phyloP scores from a whole-genome alignment of 495 filamentous ascomycete genomes.

The Penicillium maclennaniae region DNA sequence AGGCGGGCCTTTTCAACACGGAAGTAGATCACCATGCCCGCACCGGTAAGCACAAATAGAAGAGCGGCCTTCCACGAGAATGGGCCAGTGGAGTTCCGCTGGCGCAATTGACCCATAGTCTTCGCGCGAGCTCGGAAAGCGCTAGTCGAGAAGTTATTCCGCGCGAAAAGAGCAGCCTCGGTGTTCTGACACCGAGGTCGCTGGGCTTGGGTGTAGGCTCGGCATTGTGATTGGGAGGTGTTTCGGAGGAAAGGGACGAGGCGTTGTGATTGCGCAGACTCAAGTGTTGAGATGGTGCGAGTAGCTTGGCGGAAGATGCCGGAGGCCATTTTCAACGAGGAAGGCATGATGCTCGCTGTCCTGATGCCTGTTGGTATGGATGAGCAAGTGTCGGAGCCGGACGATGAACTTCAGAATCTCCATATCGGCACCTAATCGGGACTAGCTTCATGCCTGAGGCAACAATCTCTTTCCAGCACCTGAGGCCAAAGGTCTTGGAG shows the following conservation, averaged over 20 bases:
- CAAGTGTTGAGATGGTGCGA: conserved; percentile 19
- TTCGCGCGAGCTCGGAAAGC: conserved; percentile 22
- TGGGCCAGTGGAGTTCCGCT: conserved; percentile 51
- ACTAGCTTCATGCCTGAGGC: conserved; percentile 19
- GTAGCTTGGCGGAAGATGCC: conserved; percentile 27
- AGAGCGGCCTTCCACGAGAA: conserved; percentile 88
- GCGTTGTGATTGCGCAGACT: conserved; percentile 16
- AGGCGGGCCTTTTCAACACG: conserved; percentile 83
- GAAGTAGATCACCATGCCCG: conserved; percentile 82
- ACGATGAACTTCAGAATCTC: conserved; percentile 22
- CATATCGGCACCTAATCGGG: conserved; percentile 22
- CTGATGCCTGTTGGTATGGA: conserved; percentile 4
- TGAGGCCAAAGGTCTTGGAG: too few species aligned
- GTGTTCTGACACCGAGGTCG: conserved; percentile 22
- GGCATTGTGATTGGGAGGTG: conserved; percentile 22
- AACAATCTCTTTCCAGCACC: neutral
- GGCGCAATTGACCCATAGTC: conserved; percentile 44
- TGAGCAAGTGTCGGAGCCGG: conserved; percentile 7
- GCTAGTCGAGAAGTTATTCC: conserved; percentile 33
- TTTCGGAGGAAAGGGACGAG: conserved; percentile 19
- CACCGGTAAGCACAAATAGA: conserved; percentile 77
- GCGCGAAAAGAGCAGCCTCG: conserved; percentile 11
- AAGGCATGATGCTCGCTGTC: conserved; percentile 26
- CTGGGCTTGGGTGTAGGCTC: conserved; percentile 26
- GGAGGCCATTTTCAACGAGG: conserved; percentile 28